Conservation (phyloP, 1,284 basidiomycete genomes). For the Apiotrichum brassicae region DNA sequence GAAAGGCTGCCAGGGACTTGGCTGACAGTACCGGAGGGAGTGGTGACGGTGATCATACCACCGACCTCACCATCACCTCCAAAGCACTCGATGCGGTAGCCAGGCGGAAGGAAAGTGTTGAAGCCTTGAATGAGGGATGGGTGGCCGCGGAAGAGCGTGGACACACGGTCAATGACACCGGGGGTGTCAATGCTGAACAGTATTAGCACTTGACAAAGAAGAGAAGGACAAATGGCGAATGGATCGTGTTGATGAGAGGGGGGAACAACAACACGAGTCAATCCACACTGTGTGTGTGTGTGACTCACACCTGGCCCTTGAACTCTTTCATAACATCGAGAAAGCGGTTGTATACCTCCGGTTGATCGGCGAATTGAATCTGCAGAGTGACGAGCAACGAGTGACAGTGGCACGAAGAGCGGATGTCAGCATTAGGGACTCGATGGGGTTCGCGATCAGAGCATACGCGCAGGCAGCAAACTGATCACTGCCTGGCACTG, state of each 20-base stretch:
- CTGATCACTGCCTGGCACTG: too few species aligned
- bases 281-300: too few species aligned
- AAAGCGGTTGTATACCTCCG: slow-evolving; percentile 95
- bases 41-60: slow-evolving; percentile 88
- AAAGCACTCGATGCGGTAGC: slow-evolving; percentile 87
- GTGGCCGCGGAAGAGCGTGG: slow-evolving; percentile 88
- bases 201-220: background rate
- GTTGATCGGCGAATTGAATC: slow-evolving; percentile 80
- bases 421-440: too few species aligned
- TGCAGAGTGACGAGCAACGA: too few species aligned
- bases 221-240: background rate
- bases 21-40: slow-evolving; percentile 75
- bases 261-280: background rate
- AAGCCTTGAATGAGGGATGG: slow-evolving; percentile 93
- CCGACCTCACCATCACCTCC: slow-evolving; percentile 53
- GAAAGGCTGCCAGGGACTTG: slow-evolving; percentile 49
- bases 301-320: slow-evolving; percentile 83
- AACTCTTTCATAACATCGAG: slow-evolving; percentile 99
- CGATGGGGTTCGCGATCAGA: too few species aligned
- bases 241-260: background rate
- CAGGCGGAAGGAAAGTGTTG: slow-evolving; percentile 96
- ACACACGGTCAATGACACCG: slow-evolving; percentile 92
- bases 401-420: too few species aligned
- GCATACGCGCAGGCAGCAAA: too few species aligned
- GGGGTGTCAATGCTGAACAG: slow-evolving; percentile 86